Evolutionary conservation across 768 basidiomycete species (phyloP).

Genomic region (Guyanaporus albipodus): DNA sequence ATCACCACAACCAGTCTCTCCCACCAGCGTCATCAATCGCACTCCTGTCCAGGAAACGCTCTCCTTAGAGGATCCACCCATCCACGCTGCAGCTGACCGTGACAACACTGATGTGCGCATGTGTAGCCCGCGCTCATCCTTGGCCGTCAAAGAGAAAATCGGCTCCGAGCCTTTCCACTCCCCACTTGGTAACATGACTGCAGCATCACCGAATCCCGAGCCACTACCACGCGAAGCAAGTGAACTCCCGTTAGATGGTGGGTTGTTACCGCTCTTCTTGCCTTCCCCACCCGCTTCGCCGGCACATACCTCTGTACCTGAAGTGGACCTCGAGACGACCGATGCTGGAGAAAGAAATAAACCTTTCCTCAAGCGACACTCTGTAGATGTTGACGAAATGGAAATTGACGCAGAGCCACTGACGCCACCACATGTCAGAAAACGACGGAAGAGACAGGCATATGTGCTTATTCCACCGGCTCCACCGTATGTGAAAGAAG

Average conservation of each 20-base stretch:
- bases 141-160: constrained; percentile 8
- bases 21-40: constrained; percentile 10
- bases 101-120: constrained; percentile 20
- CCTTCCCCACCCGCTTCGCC: constrained; percentile 43
- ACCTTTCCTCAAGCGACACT: constrained; percentile 21
- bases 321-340: constrained; percentile 19
- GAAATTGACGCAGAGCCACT: constrained; percentile 1
- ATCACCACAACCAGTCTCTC: constrained; percentile 6
- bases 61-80: constrained; percentile 17
- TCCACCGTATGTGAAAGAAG: constrained; percentile 19
- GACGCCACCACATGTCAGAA: constrained; percentile 10
- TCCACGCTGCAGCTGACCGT: not conserved
- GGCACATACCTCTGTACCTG: constrained; percentile 15
- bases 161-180: constrained; percentile 9
- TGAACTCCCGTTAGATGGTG: constrained; percentile 12
- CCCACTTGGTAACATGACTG: not conserved
- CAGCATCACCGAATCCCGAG: constrained; percentile 4
- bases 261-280: constrained; percentile 45
- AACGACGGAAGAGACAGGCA: constrained; percentile 23
- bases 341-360: constrained; percentile 2
- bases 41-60: constrained; percentile 22
- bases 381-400: constrained; percentile 12
- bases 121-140: constrained; percentile 14
- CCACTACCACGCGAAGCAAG: constrained; percentile 12
- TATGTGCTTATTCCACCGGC: constrained; percentile 31